Evolutionary conservation across 768 basidiomycete genomes (phyloP).

Genomic region (Russula virescens): DNA sequence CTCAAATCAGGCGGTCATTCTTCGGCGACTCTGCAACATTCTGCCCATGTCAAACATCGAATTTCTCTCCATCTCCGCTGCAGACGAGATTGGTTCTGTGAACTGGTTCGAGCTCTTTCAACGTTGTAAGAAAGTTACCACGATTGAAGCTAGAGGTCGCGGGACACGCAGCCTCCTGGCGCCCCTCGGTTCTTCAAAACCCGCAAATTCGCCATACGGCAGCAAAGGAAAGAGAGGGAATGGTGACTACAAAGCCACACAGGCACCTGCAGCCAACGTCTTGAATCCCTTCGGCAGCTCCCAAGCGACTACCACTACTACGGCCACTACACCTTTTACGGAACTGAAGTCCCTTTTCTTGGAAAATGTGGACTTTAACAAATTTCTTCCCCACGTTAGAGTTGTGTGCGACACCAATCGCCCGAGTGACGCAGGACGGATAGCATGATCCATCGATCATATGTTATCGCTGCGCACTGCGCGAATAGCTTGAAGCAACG

Average conservation of each 20-base stretch:
- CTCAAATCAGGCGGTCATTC: neutral
- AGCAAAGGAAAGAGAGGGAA: neutral
- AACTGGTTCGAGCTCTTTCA: slow-evolving; percentile 2
- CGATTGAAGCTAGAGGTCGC: neutral
- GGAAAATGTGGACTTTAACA: too few species aligned
- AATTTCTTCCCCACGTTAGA: too few species aligned
- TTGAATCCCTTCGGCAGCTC: neutral
- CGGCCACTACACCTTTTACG: neutral
- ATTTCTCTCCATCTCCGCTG: slow-evolving; percentile 1
- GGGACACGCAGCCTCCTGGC: neutral
- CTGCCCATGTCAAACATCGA: slow-evolving; percentile 5
- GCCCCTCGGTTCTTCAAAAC: neutral
- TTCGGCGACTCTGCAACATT: neutral
- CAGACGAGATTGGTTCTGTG: too few species aligned
- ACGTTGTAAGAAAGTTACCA: slow-evolving; percentile 4
- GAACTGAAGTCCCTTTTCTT: neutral
- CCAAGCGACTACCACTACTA: too few species aligned
- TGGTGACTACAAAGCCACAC: neutral
- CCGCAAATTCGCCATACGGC: neutral
- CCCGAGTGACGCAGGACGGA: too few species aligned
- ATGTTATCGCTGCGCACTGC: too few species aligned
- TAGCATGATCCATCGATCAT: too few species aligned
- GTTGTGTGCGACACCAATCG: too few species aligned
- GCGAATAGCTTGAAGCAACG: too few species aligned
- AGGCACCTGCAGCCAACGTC: neutral